Base-by-base conservation (phyloP, 1,284 basidiomycete species). In the Butyriboletus pseudospeciosus region DNA sequence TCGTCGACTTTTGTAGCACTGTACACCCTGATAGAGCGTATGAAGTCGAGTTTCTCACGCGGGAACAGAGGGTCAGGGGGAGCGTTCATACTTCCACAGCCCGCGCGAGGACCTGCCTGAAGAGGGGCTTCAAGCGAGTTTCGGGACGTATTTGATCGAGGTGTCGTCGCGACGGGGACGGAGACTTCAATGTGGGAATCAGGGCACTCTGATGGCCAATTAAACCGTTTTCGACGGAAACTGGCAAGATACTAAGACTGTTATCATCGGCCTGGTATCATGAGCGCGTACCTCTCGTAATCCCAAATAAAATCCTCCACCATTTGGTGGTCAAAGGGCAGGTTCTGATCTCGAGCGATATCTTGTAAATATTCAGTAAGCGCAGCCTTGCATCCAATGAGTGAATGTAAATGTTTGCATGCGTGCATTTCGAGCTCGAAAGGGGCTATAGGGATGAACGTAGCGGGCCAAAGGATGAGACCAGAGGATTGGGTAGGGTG, bases 351-450 rank as follows among this genome's bases (percentile, higher is more conserved):
- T 48, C 75, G 78, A 17, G 65, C 63, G 41, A 77, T 72, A 3
- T 73, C 72, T 34, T 57, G 62, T 47, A 85, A 63, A 62, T 73
- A 82, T 41, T 80, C 78, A n/a, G 61, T 64, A 10, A 90, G 69
- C 2, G 84, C 83, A 42, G 74, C 72, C 61, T 80, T 80, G 63
- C 80, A 84, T 26, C 79, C 80, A 23, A 90, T 71, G 4, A 90
- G 64, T 8, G 76, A 76, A 64, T 89, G 83, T 49, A 86, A 71
- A 62, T 84, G 76, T 67, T 82, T 83, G 70, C 79, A 82, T 10
- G 81, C 76, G 61, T 88, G 83, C 79, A 84, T 81, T 71, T 89
- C 86, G 41, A 88, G 71, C 64, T 87, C 85, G 3, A 67, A 62
- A 12, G 84, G 75, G 1, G 74, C 55, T 61, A 85, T 73, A 2